Evolutionary conservation across 2,329 filamentous ascomycete species (phyloP).

Genomic region (Fusarium agapanthi): DNA sequence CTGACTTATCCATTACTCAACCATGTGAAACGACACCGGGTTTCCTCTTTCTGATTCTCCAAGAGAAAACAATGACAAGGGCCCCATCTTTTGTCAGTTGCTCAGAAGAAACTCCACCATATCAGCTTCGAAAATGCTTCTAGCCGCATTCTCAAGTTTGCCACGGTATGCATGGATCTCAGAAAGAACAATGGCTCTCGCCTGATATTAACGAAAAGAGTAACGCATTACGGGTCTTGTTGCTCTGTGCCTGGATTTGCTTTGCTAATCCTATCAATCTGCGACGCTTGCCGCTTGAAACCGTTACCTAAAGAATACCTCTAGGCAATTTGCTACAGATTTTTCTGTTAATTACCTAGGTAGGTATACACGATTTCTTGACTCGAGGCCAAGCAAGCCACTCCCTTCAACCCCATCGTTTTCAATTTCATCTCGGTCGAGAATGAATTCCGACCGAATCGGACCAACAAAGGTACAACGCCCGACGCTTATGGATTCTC

Average conservation of each 20-base stretch:
- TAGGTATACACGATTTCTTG: neutral
- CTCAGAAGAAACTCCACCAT: slow-evolving; percentile 20
- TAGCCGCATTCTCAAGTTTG: slow-evolving; percentile 33
- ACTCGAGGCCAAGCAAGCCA: neutral
- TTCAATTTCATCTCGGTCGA: slow-evolving; percentile 16
- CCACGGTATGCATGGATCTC: slow-evolving; percentile 33
- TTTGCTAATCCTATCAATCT: slow-evolving; percentile 32
- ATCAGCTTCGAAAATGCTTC: slow-evolving; percentile 33
- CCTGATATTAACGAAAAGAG: slow-evolving; percentile 22
- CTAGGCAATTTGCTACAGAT: neutral
- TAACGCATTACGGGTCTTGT: slow-evolving; percentile 28
- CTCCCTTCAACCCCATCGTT: neutral
- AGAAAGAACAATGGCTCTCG: slow-evolving; percentile 16
- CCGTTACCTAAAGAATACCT: slow-evolving; percentile 25
- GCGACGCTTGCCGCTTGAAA: slow-evolving; percentile 24
- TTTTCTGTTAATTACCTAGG: neutral
- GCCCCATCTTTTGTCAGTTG: slow-evolving; percentile 6
- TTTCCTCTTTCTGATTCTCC: slow-evolving; percentile 17
- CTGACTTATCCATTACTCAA: slow-evolving; percentile 20
- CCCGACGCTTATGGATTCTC: slow-evolving; percentile 6
- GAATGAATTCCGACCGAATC: slow-evolving; percentile 16
- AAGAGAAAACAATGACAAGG: slow-evolving; percentile 21
- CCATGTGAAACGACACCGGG: slow-evolving; percentile 28
- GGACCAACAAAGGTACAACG: slow-evolving; percentile 16
- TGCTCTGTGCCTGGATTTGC: slow-evolving; percentile 22